phyloP scores from a whole-genome alignment of 1,284 basidiomycete species.

The Xerocomus amazonicus region DNA sequence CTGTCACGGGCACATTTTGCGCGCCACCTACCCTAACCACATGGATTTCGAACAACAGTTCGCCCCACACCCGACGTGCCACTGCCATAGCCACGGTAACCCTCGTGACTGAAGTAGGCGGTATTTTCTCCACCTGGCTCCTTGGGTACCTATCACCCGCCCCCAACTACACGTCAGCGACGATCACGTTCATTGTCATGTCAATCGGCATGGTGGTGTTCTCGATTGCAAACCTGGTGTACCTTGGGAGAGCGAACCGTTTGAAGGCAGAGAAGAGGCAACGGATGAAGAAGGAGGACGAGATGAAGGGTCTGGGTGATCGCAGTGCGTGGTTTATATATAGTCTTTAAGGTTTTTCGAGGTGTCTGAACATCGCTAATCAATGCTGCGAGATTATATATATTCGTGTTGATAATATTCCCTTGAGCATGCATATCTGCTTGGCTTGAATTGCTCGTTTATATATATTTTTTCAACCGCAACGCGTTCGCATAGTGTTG shows the following conservation, averaged over 20 bases:
- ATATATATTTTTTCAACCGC: too few relatives aligned
- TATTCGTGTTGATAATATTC: too few relatives aligned
- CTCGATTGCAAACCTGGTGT: not conserved
- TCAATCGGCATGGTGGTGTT: not conserved
- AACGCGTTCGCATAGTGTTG: too few relatives aligned
- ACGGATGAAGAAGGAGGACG: not conserved
- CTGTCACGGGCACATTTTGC: not conserved
- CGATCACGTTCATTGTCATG: conserved; percentile 1
- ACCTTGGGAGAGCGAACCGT: not conserved
- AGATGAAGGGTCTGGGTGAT: not conserved
- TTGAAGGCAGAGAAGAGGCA: not conserved
- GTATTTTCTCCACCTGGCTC: conserved; percentile 1
- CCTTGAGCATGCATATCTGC: too few relatives aligned
- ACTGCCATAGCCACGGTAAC: not conserved
- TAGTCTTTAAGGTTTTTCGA: not conserved
- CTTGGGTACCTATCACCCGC: not conserved
- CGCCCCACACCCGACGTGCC: not conserved
- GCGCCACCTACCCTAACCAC: not conserved
- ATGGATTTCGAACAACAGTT: conserved; percentile 1
- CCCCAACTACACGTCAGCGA: not conserved
- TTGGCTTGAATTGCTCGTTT: too few relatives aligned
- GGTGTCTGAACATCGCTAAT: not conserved
- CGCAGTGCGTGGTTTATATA: conserved; percentile 1
- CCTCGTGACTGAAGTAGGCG: not conserved
- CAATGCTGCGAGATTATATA: too few relatives aligned